A percentile compares a stretch with the other conserved stretches of the same genome.
phyloP scores from a whole-genome alignment of 495 filamentous ascomycete genomes.

The Daldinia vernicosa region DNA sequence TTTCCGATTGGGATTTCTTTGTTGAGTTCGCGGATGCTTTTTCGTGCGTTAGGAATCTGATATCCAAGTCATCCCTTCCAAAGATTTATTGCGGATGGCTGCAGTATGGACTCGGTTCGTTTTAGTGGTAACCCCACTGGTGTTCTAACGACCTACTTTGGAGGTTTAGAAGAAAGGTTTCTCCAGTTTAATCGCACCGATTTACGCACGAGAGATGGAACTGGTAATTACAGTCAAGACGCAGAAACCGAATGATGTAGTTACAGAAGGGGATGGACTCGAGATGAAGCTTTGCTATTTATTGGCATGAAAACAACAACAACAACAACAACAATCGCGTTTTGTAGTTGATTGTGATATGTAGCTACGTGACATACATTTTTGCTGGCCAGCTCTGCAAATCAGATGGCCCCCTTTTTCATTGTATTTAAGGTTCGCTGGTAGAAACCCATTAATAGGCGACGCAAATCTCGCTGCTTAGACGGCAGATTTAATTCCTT shows the following conservation, averaged over 20 bases:
- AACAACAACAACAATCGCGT: not conserved
- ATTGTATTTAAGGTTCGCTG: not conserved
- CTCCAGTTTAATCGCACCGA: slow-evolving; percentile 16
- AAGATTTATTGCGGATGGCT: slow-evolving; percentile 14
- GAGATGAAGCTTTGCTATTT: slow-evolving; percentile 24
- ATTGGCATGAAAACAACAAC: not conserved
- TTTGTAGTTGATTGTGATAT: slow-evolving; percentile 11
- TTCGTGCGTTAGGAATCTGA: not conserved
- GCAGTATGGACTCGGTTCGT: not conserved
- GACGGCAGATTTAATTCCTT: not conserved
- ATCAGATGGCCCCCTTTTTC: not conserved
- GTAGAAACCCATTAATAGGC: not conserved
- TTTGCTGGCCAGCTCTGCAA: slow-evolving; percentile 2
- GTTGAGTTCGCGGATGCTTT: slow-evolving; percentile 5
- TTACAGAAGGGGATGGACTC: slow-evolving; percentile 6
- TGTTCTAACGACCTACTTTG: slow-evolving; percentile 18
- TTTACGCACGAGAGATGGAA: slow-evolving; percentile 9
- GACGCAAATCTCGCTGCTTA: slow-evolving; percentile 2
- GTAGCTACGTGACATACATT: not conserved
- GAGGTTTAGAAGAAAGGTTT: slow-evolving; percentile 8
- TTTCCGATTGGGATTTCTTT: slow-evolving; percentile 21
- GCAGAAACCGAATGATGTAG: slow-evolving; percentile 18
- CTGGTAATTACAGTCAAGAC: slow-evolving; percentile 1
- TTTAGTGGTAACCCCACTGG: not conserved
- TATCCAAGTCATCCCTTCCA: slow-evolving; percentile 4